Conservation (phyloP, 805 yeast genomes). For the Schwanniomyces pseudopolymorphus region DNA sequence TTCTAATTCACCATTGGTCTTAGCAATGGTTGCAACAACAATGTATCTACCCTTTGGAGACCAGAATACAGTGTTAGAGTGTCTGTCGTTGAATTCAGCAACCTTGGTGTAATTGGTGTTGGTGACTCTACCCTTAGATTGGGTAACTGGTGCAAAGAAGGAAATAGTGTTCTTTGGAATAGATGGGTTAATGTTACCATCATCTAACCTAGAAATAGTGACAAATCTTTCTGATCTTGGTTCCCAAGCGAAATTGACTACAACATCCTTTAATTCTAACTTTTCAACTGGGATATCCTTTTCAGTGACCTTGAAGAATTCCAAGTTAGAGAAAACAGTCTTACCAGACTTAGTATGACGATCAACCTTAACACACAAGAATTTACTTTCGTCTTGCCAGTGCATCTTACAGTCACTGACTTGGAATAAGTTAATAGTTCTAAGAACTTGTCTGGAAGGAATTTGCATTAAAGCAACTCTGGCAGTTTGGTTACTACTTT, state of each 20-base stretch:
- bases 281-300: conserved; percentile 93
- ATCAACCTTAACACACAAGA: conserved; percentile 90
- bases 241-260: conserved; percentile 92
- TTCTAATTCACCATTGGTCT: conserved; percentile 65
- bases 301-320: conserved; percentile 84
- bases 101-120: conserved; percentile 57
- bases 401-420: conserved; percentile 86
- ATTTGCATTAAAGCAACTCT: conserved; percentile 88
- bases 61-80: conserved; percentile 75
- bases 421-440: conserved; percentile 93
- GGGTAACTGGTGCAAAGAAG: conserved; percentile 80
- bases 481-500: conserved; percentile 86
- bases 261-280: conserved; percentile 87
- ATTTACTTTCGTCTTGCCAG: conserved; percentile 90
- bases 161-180: conserved; percentile 64
- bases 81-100: conserved; percentile 58
- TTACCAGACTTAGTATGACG: conserved; percentile 95
- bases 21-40: conserved; percentile 47
- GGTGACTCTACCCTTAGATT: conserved; percentile 48
- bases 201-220: conserved; percentile 64
- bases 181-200: conserved; percentile 59
- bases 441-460: conserved; percentile 76
- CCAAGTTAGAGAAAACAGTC: conserved; percentile 86
- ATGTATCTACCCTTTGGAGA: conserved; percentile 92
- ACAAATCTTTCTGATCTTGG: conserved; percentile 88